These are phyloP conservation scores for Podaxis sp. DNA, from an alignment of 768 basidiomycete genomes.

Conservation along the genomic window DNA sequence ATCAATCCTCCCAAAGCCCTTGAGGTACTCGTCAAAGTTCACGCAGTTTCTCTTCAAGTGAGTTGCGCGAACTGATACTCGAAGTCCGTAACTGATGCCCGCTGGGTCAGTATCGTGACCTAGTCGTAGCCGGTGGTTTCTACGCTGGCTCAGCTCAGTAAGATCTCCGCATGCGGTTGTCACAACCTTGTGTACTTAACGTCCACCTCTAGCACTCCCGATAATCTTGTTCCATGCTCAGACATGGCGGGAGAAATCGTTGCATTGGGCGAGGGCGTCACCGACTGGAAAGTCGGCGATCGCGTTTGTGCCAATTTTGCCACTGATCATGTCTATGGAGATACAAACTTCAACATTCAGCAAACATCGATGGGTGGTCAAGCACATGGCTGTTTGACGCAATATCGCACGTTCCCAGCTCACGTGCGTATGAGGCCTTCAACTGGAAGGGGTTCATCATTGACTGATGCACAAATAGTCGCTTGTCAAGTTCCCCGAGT, in stretches of 20 bases:
- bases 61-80: not conserved
- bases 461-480: conserved; percentile 28
- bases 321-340: conserved; percentile 47
- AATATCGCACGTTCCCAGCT: conserved; percentile 48
- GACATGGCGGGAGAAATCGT: conserved; percentile 62
- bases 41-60: conserved; percentile 58
- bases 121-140: conserved; percentile 37
- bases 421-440: conserved; percentile 10
- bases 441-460: not conserved
- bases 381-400: conserved; percentile 51
- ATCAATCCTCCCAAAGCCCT: conserved; percentile 35
- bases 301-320: conserved; percentile 57
- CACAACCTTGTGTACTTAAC: not conserved
- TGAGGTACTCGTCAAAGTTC: conserved; percentile 55
- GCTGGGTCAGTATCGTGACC: conserved; percentile 45
- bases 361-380: conserved; percentile 44
- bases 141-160: conserved; percentile 34
- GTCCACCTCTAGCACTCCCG: conserved; percentile 14
- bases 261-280: conserved; percentile 42
- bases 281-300: conserved; percentile 53
- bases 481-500: conserved; percentile 51
- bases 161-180: not conserved
- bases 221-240: conserved; percentile 38
- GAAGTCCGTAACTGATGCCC: not conserved
- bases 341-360: conserved; percentile 32